A percentile compares a stretch with the other conserved stretches of the same genome.
Conservation (phyloP, 2,329 filamentous ascomycete species). For the Ascochyta koolunga region DNA sequence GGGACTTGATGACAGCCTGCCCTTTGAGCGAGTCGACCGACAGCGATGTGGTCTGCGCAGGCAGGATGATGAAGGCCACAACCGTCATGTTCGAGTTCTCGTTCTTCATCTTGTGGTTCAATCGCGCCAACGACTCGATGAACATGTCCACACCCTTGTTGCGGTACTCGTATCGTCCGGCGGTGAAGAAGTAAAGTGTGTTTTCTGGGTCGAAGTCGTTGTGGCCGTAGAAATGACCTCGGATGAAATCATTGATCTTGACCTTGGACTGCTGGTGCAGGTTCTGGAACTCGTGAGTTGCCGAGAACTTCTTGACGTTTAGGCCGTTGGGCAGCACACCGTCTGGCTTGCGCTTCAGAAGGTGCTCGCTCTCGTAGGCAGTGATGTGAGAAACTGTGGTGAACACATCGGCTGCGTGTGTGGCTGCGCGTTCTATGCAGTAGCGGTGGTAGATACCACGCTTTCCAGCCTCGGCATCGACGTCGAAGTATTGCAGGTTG, state of each 20-base stretch:
- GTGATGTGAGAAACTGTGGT: constrained; percentile 99
- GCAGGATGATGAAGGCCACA: constrained; percentile 98
- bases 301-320: constrained; percentile 98
- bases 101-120: constrained; percentile 91
- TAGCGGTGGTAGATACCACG: constrained; percentile 98
- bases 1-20: constrained; percentile 95
- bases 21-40: constrained; percentile 96
- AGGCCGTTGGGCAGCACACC: constrained; percentile 95
- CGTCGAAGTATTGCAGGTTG: constrained; percentile 95
- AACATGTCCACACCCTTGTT: constrained; percentile 99
- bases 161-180: constrained; percentile 94
- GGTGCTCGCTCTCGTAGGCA: constrained; percentile 95
- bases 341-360: constrained; percentile 96
- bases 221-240: constrained; percentile 97
- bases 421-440: constrained; percentile 93
- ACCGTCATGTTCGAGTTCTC: constrained; percentile 89
- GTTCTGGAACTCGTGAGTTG: constrained; percentile 99
- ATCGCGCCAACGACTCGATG: constrained; percentile 90
- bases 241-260: constrained; percentile 97
- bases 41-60: constrained; percentile 91
- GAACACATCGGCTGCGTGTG: constrained; percentile 94
- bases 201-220: constrained; percentile 97
- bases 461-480: constrained; percentile 95
- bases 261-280: constrained; percentile 95
- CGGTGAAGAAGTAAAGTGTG: constrained; percentile 96